Conservation (phyloP, 257 asterid species). For the Linderniella brevidens region DNA sequence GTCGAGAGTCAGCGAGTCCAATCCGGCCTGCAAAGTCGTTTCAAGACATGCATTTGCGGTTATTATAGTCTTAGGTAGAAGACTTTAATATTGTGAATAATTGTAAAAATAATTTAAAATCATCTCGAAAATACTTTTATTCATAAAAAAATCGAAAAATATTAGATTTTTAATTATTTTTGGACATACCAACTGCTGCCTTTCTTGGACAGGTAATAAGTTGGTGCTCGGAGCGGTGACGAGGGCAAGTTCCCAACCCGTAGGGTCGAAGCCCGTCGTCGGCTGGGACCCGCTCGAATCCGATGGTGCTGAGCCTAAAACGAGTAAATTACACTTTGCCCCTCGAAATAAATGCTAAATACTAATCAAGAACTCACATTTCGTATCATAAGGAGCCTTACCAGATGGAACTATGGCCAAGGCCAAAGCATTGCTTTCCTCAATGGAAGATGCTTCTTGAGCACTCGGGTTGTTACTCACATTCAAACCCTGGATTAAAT, state of each 20-base stretch:
- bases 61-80: conserved; percentile 2
- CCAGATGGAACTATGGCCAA: conserved; percentile 87
- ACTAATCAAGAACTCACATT: neutral
- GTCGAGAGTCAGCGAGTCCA: conserved; percentile 71
- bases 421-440: conserved; percentile 86
- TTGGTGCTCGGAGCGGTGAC: conserved; percentile 80
- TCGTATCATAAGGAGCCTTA: conserved; percentile 13
- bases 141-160: too few species aligned
- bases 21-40: conserved; percentile 49
- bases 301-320: conserved; percentile 45
- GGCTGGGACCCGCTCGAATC: conserved; percentile 32
- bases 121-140: too few species aligned
- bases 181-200: conserved; percentile 76
- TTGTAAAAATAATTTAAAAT: neutral
- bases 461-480: conserved; percentile 6
- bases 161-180: too few species aligned
- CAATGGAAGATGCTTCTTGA: conserved; percentile 51
- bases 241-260: conserved; percentile 97
- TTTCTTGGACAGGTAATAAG: conserved; percentile 63
- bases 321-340: neutral
- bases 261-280: conserved; percentile 53
- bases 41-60: neutral
- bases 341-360: neutral
- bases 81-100: neutral
- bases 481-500: conserved; percentile 63